Conservation (phyloP, 2,329 filamentous ascomycete species). For the Pyricularia pennisetigena region DNA sequence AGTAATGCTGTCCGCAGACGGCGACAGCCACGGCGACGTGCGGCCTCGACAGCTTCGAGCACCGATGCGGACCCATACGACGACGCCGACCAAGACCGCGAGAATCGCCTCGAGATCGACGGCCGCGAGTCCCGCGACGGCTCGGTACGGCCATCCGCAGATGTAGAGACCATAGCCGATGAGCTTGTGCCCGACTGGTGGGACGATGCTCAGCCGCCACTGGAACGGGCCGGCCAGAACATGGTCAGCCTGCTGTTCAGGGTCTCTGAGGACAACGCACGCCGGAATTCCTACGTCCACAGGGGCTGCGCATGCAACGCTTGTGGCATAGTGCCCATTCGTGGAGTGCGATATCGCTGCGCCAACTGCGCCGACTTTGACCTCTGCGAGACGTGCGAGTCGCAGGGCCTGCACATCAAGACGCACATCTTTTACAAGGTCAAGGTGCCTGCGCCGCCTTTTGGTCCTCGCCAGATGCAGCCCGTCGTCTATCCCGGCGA, state of each 20-base stretch:
- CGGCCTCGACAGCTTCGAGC: constrained; percentile 7
- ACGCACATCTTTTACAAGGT: constrained; percentile 98
- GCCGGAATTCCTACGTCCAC: constrained; percentile 82
- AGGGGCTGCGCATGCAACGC: constrained; percentile 86
- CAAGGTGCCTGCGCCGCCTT: constrained; percentile 75
- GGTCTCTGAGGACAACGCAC: constrained; percentile 87
- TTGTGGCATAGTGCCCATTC: constrained; percentile 80
- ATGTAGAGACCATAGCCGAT: constrained; percentile 20
- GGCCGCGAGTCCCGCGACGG: not conserved
- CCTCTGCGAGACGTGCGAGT: constrained; percentile 87
- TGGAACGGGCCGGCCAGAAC: constrained; percentile 55
- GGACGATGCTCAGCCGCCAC: constrained; percentile 31
- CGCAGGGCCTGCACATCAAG: constrained; percentile 66
- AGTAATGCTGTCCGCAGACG: constrained; percentile 13
- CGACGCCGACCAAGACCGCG: constrained; percentile 24
- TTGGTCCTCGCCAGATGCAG: constrained; percentile 71
- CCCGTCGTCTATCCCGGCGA: constrained; percentile 85
- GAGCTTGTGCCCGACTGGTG: constrained; percentile 35
- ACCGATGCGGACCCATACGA: constrained; percentile 23
- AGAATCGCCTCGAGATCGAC: constrained; percentile 20
- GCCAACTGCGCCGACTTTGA: constrained; percentile 95
- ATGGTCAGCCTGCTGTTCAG: constrained; percentile 80
- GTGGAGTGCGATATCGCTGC: constrained; percentile 86
- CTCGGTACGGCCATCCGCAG: constrained; percentile 16
- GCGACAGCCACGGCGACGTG: constrained; percentile 11